Percentiles rank a stretch among this genome's conserved stretches.
Conservation (phyloP, 2,329 filamentous ascomycete genomes). For the Sclerotinia spermophila region DNA sequence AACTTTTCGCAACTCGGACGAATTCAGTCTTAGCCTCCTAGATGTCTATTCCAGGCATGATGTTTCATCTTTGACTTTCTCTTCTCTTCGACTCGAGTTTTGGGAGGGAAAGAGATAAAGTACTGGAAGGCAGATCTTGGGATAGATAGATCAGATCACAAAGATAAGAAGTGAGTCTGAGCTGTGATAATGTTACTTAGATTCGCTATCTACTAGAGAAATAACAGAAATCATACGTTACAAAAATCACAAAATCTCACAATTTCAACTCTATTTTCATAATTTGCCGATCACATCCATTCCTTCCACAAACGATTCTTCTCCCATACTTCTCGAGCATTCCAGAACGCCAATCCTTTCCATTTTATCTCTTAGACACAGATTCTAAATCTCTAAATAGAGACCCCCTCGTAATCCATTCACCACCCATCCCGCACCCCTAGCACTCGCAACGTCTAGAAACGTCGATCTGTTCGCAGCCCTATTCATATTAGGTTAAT, state of each 20-base stretch:
- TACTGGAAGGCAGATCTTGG: background rate
- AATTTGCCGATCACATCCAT: background rate
- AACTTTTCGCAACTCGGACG: background rate
- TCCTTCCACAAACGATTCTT: background rate
- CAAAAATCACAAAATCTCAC: background rate
- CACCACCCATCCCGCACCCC: background rate
- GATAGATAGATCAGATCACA: background rate
- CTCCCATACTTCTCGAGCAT: background rate
- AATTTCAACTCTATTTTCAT: rapidly evolving
- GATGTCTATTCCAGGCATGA: background rate
- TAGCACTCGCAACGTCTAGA: background rate
- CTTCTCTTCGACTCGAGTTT: background rate
- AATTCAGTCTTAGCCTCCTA: background rate
- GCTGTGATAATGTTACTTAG: no score
- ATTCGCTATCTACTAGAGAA: background rate
- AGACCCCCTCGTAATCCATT: background rate
- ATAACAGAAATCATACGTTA: background rate
- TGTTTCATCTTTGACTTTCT: background rate
- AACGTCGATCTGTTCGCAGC: background rate
- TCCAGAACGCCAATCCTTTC: background rate
- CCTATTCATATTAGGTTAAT: background rate
- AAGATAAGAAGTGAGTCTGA: background rate
- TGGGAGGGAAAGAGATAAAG: background rate
- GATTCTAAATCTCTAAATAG: background rate
- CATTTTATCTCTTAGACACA: background rate